A percentile compares a stretch with the other conserved stretches of the same genome.
Evolutionary conservation across 345 rosid genomes (phyloP).

Genomic region (Salix viminalis): DNA sequence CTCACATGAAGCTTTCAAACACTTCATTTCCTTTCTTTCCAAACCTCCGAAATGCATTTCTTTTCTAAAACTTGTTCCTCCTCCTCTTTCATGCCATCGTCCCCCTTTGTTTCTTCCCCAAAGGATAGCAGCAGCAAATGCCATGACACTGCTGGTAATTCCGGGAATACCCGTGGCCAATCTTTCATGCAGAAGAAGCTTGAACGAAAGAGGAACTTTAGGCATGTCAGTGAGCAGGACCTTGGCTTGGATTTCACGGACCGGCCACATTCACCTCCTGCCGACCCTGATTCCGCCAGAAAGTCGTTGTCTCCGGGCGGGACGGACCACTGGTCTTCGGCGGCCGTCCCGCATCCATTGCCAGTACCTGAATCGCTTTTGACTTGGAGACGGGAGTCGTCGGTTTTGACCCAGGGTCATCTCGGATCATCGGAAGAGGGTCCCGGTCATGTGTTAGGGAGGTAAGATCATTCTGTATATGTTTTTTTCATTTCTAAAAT

Average conservation of each 20-base stretch:
- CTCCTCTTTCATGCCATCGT: slow-evolving; percentile 7
- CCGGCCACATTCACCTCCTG: slow-evolving; percentile 23
- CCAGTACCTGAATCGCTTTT: slow-evolving; percentile 43
- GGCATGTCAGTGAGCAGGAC: slow-evolving; percentile 42
- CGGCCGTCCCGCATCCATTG: slow-evolving; percentile 50
- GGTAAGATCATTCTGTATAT: slow-evolving; percentile 12
- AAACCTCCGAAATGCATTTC: slow-evolving; percentile 14
- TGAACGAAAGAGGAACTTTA: slow-evolving; percentile 48
- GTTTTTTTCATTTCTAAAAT: background rate
- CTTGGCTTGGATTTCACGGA: slow-evolving; percentile 25
- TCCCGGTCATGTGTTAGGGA: slow-evolving; percentile 1
- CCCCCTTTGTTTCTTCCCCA: background rate
- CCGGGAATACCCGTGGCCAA: slow-evolving; percentile 3
- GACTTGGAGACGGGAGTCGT: slow-evolving; percentile 16
- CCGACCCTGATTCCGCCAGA: slow-evolving; percentile 27
- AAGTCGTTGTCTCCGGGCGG: slow-evolving; percentile 22
- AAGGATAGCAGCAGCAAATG: background rate
- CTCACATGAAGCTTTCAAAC: slow-evolving; percentile 22
- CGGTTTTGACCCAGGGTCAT: slow-evolving; percentile 11
- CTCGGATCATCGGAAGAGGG: slow-evolving; percentile 25
- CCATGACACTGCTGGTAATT: background rate
- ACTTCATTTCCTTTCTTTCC: background rate
- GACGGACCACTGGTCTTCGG: slow-evolving; percentile 28
- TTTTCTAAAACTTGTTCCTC: slow-evolving; percentile 1
- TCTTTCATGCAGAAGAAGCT: slow-evolving; percentile 30